phyloP scores from a whole-genome alignment of 306 rosid species.

The Cotoneaster glaucophyllus region DNA sequence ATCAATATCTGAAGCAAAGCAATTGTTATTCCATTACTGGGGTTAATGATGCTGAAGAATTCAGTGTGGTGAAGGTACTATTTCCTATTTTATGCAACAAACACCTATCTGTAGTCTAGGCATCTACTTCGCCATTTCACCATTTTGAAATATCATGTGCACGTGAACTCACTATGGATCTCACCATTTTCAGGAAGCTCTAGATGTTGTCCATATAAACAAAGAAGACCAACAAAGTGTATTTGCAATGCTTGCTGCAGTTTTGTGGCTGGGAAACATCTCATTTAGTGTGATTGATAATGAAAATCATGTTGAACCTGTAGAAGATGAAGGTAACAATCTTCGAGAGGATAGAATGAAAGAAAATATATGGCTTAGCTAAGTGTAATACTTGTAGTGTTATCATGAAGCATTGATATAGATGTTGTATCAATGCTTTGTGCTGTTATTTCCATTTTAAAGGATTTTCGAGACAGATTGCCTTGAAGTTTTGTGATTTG shows the following conservation, averaged over 20 bases:
- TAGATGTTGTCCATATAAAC: slow-evolving; percentile 85
- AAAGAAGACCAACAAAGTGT: slow-evolving; percentile 82
- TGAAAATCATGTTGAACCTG: slow-evolving; percentile 85
- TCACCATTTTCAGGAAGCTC: slow-evolving; percentile 67
- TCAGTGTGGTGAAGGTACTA: slow-evolving; percentile 64
- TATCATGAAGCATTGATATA: not conserved
- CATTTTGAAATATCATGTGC: slow-evolving; percentile 10
- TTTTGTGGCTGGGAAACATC: slow-evolving; percentile 93
- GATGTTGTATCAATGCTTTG: not conserved
- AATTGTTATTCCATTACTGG: slow-evolving; percentile 69
- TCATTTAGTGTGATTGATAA: slow-evolving; percentile 75
- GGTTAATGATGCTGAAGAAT: slow-evolving; percentile 85
- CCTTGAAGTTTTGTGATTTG: not conserved
- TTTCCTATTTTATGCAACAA: not conserved
- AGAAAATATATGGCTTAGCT: not conserved
- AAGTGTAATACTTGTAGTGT: not conserved
- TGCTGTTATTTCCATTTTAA: not conserved
- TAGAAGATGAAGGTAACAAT: slow-evolving; percentile 75
- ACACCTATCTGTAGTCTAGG: slow-evolving; percentile 6
- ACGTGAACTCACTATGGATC: slow-evolving; percentile 20
- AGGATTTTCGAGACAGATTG: not conserved
- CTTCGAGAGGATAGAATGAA: slow-evolving; percentile 4
- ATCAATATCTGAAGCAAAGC: slow-evolving; percentile 85
- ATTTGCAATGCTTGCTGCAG: slow-evolving; percentile 99
- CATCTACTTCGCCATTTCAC: not conserved